Base-by-base conservation (phyloP, 495 filamentous ascomycete genomes). In the Mytilinidion resinicola region DNA sequence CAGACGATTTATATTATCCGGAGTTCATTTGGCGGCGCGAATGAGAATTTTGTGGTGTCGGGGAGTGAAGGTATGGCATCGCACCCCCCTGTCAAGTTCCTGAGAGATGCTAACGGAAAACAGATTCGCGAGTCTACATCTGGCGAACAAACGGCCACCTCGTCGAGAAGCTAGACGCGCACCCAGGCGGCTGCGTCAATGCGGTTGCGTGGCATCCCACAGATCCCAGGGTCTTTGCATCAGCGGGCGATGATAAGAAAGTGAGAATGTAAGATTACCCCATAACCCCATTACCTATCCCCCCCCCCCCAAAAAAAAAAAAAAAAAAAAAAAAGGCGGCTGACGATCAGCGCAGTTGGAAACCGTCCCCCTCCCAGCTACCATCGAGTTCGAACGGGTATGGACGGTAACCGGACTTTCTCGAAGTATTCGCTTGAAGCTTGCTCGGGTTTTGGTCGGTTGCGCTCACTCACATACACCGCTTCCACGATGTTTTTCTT, bases 181-280 rank as follows among this genome's bases (percentile, higher is more conserved):
- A 97, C 62, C 71, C 69, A 0, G 76, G 80, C 8, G 86, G 89
- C 10, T 86, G 82, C 53, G 92, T 95, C 53, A 98, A 96, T 72
- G 80, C 89, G n/a, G 87, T 95, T 36, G 80, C 87, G 7, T 98
- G 93, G 93, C 95, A 91, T 63, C 90, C 91, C 1, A 76, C 74
- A 3, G 79, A 96, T 69, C 85, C 90, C 4, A 80, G 80, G 59
- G 85, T 96, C 79, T 95, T 96, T 71, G 93, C 91, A 8, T 89
- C 90, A 10, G 91, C 88, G 57, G 92, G 93, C 4, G 93, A 98
- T 69, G 93, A 98, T 66, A 73, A 76, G 42, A 83, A 81, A 66
- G 85, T 97, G 53, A 84, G 88, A 70, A 95, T 98, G 91, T 96
- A 78, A 15, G 53, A 30, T 30, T 30, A 34, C 15, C 36, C 30